Evolutionary conservation across 805 yeast genomes (phyloP), one percentile per base, ranked within the genome.

Genomic region (Lachancea sp.): DNA sequence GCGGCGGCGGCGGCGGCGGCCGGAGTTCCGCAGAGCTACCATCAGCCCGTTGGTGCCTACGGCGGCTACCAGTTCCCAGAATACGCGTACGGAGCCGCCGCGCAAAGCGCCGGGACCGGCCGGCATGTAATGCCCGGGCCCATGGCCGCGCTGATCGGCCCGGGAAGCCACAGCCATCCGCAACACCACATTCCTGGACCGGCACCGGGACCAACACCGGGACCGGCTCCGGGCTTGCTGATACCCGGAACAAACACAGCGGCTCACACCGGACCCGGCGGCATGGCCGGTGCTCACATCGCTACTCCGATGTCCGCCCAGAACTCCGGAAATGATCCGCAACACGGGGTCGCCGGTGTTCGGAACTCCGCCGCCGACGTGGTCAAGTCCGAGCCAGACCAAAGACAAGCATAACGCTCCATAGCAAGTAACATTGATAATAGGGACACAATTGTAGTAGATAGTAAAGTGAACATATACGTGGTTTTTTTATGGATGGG

Each of bases 11-110:
- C n/a, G n/a, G n/a, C n/a, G 45, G 17, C 48, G 41, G 19, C 45
- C 41, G 26, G 31, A n/a, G 29, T 30, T 15, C 42, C 48, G 22
- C 17, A 26, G 15, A 10, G 25, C 15, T 22, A 19, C 19, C 35
- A 27, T 26, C 41, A 36, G 37, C 41, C 45, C 26, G 17, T 35
- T 8, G 36, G 19, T 8, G 39, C 19, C 27, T 42, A 42, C 20
- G 45, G 31, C 11, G 33, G 16, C 38, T 42, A 42, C 20, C 45
- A 42, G 29, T 38, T 38, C 17, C 26, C 36, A 13, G 45, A 42
- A 20, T 42, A 42, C 33, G 41, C 41, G 25, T 42, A 42, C 37
- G 34, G 33, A 22, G 34, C 22, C 13, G 16, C 40, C 31, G 40
- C 26, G n/a, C n/a, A n/a, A n/a, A n/a, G n/a, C 17, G 16, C 40